Base-by-base conservation (phyloP, 768 basidiomycete species). In the Hysterangium stoloniferum region DNA sequence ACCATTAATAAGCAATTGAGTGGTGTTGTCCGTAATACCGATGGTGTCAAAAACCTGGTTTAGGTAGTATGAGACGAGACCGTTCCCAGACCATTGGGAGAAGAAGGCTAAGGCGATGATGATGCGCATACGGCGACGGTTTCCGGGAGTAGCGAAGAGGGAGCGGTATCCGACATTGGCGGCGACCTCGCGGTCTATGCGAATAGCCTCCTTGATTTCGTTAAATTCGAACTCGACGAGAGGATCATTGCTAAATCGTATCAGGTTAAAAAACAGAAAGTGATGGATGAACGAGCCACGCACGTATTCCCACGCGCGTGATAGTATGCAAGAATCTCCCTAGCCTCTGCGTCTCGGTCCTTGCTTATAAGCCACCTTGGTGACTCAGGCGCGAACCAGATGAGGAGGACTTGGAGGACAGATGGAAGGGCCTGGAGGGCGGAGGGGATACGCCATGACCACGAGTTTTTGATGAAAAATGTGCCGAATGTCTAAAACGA, bases 101-200 rank as follows among this genome's bases (percentile, higher is more conserved):
- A 89, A 87, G 74, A 84, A 84, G 44, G 84, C 85, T 48, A 89
- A 69, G 42, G 82, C 82, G 55, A 85, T 62, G 63, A 90, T 84
- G 64, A 89, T 84, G 48, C 75, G 68, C 74, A 90, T 76, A 52
- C 89, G 85, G 65, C 72, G 82, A 56, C 77, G 71, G 74, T 91
- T 91, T 43, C 86, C 87, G 27, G 73, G 64, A 38, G 77, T 85
- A 34, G 69, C 58, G 60, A 87, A 66, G 56, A 92, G 74, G 3
- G 82, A 73, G 58, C 74, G 79, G 82, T 81, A 90, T 52, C 80
- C 81, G 37, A 84, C 67, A 54, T 78, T 79, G 45, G 71, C 62
- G 12, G 73, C 72, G 37, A 78, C 79, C 28, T 66, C 66, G 40
- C 67, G 66, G 59, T 71, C 72, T 40, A 74, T 64, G 2, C 62